Evolutionary conservation across 2,329 filamentous ascomycete genomes (phyloP), one percentile per base, ranked within the genome.

Genomic region (Colletotrichum tanaceti): DNA sequence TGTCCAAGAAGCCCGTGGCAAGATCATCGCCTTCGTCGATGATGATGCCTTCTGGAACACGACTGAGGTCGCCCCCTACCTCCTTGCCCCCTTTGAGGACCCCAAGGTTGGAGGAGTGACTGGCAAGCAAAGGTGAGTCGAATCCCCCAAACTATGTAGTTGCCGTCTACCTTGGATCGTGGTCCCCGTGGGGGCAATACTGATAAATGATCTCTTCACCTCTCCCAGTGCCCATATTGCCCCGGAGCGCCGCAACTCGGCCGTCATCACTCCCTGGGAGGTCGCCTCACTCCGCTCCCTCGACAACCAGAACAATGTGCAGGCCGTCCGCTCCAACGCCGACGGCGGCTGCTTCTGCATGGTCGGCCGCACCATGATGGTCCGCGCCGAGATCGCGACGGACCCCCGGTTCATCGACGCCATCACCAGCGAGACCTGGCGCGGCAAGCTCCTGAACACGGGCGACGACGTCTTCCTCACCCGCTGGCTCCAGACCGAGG

Each of bases 381-480:
- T 76, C n/a, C 73, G 76, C 13, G 61, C 72, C 14, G 72, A 71
- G 13, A 71, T 76, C 20, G 68, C 73, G 1, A 54, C 59, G 49
- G 73, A 74, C 14, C 50, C 72, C 0, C 70, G 63, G 1, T 78
- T 78, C 60, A 68, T 73, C 18, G 32, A 63, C 9, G 71, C 57
- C 1, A 74, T 77, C 41, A 72, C 57, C 0, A 24, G 71, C 9
- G 74, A 78, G 39, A 62, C 46, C 10, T 76, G 72, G 68, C n/a
- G 44, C 7, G 74, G 75, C 0, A 32, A 71, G 2, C n/a, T 52
- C 0, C 71, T 74, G 35, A 74, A 74, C 43, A 73, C 71, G 0
- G 75, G 75, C 0, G 75, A 76, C 18, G 75, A 76, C 10, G 67
- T 68, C 3, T 76, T 75, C 62, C 72, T 77, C 54, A 77, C 76